phyloP scores from a whole-genome alignment of 108 stramenopile genomes.

The Conticribra guillardii region DNA sequence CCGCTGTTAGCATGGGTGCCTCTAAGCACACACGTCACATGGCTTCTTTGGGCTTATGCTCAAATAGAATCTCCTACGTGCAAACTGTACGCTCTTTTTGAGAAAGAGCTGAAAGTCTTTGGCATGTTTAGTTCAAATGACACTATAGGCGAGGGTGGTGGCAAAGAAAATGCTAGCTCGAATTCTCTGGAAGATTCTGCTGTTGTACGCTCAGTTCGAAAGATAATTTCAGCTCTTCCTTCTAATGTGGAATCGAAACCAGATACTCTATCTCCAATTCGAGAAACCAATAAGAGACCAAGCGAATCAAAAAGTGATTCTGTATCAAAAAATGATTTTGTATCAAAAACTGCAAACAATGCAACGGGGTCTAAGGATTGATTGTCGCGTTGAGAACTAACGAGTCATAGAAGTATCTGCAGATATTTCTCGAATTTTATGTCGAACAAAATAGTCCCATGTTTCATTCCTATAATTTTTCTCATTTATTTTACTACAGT shows the following conservation, averaged over 20 bases:
- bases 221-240: background rate
- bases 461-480: too few species aligned
- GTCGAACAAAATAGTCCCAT: too few species aligned
- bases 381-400: too few species aligned
- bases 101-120: constrained; percentile 66
- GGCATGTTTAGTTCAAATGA: constrained; percentile 42
- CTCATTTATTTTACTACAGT: too few species aligned
- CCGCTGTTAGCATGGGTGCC: constrained; percentile 79
- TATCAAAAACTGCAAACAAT: too few species aligned
- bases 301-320: too few species aligned
- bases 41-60: constrained; percentile 68
- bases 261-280: too few species aligned
- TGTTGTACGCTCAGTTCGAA: background rate
- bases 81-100: constrained; percentile 52
- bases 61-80: constrained; percentile 58
- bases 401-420: too few species aligned
- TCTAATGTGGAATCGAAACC: background rate
- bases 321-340: too few species aligned
- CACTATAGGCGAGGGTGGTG: background rate
- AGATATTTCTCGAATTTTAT: too few species aligned
- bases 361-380: too few species aligned
- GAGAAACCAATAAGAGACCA: too few species aligned
- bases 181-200: background rate
- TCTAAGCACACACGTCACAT: constrained; percentile 71
- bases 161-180: background rate